Conservation (phyloP, 768 basidiomycete genomes). For the Mycena olivaceomarginata region DNA sequence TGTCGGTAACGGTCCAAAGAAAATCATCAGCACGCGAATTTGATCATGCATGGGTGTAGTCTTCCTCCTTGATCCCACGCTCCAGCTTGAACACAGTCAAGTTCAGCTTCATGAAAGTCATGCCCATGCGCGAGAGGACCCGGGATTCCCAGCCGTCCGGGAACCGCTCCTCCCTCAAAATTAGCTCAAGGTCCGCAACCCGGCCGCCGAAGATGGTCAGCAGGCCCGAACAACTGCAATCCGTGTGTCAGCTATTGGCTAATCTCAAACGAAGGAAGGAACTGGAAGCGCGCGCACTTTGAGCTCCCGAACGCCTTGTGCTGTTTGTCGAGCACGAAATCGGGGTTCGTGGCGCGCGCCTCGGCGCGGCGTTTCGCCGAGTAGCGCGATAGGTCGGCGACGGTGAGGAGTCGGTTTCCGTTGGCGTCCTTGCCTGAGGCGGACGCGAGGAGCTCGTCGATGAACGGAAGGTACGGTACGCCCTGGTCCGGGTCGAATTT, state of each 20-base stretch:
- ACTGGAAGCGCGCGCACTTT: constrained; percentile 60
- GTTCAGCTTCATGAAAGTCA: constrained; percentile 78
- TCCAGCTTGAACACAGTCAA: constrained; percentile 64
- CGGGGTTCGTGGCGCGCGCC: constrained; percentile 60
- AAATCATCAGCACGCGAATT: not conserved
- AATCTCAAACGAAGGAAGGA: not conserved
- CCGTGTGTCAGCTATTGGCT: not conserved
- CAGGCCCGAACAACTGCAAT: constrained; percentile 74
- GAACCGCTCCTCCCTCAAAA: constrained; percentile 81
- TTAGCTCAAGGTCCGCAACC: constrained; percentile 69
- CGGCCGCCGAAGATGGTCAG: constrained; percentile 80
- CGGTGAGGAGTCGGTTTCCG: constrained; percentile 57
- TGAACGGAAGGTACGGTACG: constrained; percentile 54
- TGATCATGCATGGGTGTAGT: not conserved
- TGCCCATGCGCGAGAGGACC: constrained; percentile 69
- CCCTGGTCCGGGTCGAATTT: constrained; percentile 61
- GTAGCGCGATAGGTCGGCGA: constrained; percentile 63
- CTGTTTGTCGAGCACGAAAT: constrained; percentile 57
- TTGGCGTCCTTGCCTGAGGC: constrained; percentile 62
- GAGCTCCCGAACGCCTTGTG: constrained; percentile 55
- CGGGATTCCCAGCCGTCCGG: constrained; percentile 85
- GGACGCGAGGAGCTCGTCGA: constrained; percentile 63
- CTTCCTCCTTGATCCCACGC: constrained; percentile 57
- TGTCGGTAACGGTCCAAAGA: not conserved
- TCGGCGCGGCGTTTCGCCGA: constrained; percentile 66